Evolutionary conservation across 108 stramenopile genomes (phyloP), one percentile per base, ranked within the genome.

Genomic region (Epipyxis sp.): DNA sequence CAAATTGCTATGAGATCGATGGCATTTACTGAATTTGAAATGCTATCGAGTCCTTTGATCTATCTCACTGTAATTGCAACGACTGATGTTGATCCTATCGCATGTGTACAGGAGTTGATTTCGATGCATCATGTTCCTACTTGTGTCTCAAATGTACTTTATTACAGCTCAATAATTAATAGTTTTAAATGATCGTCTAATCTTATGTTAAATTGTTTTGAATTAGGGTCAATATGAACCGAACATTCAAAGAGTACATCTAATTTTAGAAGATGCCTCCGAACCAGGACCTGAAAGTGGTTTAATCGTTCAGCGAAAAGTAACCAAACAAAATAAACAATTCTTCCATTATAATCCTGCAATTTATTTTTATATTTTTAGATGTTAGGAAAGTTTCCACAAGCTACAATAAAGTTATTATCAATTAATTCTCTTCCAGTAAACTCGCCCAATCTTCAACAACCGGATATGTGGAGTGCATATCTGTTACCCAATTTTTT

Each of bases 161-260:
- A n/a, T n/a, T n/a, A n/a, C n/a, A 57, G 54, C n/a, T n/a, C n/a
- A n/a, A n/a, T n/a, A n/a, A n/a, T n/a, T n/a, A n/a, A n/a, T n/a
- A n/a, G n/a, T n/a, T 57, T n/a, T 57, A n/a, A n/a, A 57, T 57
- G 54, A 57, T n/a, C 54, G 25, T 57, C 25, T 57, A n/a, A n/a
- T n/a, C 54, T n/a, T 57, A n/a, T 57, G 25, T n/a, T n/a, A n/a
- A 57, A n/a, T 57, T 57, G 25, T 57, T n/a, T 57, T n/a, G 54
- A n/a, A n/a, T 57, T 57, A 57, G 54, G 54, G 54, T 13, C 71
- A 74, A 39, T 74, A 74, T 74, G 71, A 74, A 13, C 71, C 71
- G 6, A 3, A 37, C 6, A 32, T 74, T 10, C 71, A 74, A 39
- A 39, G 34, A 13, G 71, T 74, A 3, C 43, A 74, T 74, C 25